Evolutionary conservation across 345 rosid genomes (phyloP).

Genomic region (Draba incana): DNA sequence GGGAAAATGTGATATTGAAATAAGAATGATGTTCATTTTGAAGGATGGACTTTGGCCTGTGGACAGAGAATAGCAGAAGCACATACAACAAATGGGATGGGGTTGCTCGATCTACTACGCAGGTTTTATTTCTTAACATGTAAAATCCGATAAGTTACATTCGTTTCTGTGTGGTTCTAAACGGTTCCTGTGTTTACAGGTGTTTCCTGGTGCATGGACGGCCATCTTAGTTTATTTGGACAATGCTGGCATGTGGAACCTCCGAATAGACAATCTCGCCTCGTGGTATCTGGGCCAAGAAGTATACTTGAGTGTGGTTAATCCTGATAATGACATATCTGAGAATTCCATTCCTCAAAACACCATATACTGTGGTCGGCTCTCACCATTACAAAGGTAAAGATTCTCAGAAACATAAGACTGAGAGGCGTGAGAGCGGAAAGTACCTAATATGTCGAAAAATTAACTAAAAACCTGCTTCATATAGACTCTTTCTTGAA

Average conservation of each 20-base stretch:
- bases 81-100: slow-evolving; percentile 94
- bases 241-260: slow-evolving; percentile 94
- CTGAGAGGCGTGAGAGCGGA: no score
- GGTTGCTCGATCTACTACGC: slow-evolving; percentile 79
- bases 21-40: slow-evolving; percentile 32
- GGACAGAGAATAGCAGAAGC: slow-evolving; percentile 91
- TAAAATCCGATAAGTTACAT: background rate
- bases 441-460: no score
- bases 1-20: slow-evolving; percentile 11
- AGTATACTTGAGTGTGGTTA: slow-evolving; percentile 63
- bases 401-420: slow-evolving; percentile 36
- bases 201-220: slow-evolving; percentile 96
- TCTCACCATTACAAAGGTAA: slow-evolving; percentile 80
- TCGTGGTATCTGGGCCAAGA: slow-evolving; percentile 96
- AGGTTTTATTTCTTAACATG: slow-evolving; percentile 45
- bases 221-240: slow-evolving; percentile 85
- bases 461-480: no score
- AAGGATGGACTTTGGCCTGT: slow-evolving; percentile 93
- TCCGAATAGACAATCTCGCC: slow-evolving; percentile 75
- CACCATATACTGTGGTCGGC: slow-evolving; percentile 78
- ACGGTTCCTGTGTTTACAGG: slow-evolving; percentile 48
- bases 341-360: slow-evolving; percentile 65
- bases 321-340: slow-evolving; percentile 68
- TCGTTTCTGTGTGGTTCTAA: slow-evolving; percentile 19
- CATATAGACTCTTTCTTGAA: no score